Evolutionary conservation across 1,284 basidiomycete species (phyloP).

Genomic region (Anthracocystis setariae): DNA sequence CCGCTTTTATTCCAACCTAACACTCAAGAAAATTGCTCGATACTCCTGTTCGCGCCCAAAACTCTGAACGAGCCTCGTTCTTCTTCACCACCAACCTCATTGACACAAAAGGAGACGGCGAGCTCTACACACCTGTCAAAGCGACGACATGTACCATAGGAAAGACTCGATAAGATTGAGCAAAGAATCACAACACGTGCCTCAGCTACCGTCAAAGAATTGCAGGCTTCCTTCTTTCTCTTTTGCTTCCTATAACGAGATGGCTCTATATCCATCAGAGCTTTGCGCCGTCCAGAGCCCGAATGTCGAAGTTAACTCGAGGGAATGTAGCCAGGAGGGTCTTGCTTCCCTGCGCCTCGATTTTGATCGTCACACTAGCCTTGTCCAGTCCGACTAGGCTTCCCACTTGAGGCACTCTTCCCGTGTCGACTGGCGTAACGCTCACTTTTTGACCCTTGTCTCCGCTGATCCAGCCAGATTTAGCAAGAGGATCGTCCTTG

Average conservation of each 20-base stretch:
- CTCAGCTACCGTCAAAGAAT: too few species aligned
- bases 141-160: too few species aligned
- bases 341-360: constrained; percentile 19
- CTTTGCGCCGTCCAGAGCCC: constrained; percentile 28
- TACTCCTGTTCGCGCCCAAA: too few species aligned
- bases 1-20: too few species aligned
- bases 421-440: constrained; percentile 43
- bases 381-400: constrained; percentile 23
- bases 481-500: constrained; percentile 38
- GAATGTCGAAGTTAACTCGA: constrained; percentile 41
- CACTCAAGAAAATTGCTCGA: too few species aligned
- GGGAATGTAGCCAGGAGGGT: constrained; percentile 38
- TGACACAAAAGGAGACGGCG: too few species aligned
- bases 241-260: background rate
- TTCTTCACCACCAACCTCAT: too few species aligned
- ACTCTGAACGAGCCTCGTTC: too few species aligned
- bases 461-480: constrained; percentile 39
- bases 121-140: too few species aligned
- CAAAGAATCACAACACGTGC: too few species aligned
- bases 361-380: constrained; percentile 26
- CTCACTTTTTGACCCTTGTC: constrained; percentile 36
- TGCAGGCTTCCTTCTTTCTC: background rate
- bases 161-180: too few species aligned
- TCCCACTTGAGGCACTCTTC: constrained; percentile 41
- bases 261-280: constrained; percentile 18